Base-by-base conservation (phyloP, 2,329 filamentous ascomycete species). In the Aspergillus bombycis region DNA sequence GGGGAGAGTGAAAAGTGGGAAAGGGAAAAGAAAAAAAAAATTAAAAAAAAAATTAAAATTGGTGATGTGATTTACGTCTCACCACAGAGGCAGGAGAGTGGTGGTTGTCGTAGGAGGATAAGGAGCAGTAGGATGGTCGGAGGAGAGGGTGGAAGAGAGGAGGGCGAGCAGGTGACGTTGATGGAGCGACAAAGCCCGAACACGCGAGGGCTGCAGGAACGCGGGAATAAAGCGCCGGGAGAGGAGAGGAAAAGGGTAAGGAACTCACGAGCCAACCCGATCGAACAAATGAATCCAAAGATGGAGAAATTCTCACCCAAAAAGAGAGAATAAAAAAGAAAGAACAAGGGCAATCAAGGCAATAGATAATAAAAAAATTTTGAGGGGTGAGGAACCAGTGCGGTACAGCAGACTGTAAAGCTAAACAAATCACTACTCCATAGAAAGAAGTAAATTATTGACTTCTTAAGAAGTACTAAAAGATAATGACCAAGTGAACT, bases 131-230 rank as follows among this genome's bases (percentile, higher is more conserved):
- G 61, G 64, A 62, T 61, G 61, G 63, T 57, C 61, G 63, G 59
- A 62, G 52, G 34, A 53, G 62, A 62, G 50, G 57, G 38, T 41
- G 38, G 57, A 69, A 65, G 66, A 68, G 67, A 68, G 65, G 62
- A 62, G 60, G 60, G 65, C 62, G 70, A 69, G 71, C 67, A 72
- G 68, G 68, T 74, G 72, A 72, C 71, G 72, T 74, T 74, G 71
- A 72, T 74, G 69, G 69, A 72, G 70, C 71, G 71, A 72, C 66
- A 68, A 70, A 72, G 67, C 70, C 70, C 68, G 67, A 71, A 72
- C 67, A 72, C 70, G 72, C 68, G 69, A 71, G 68, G 65, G 66
- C 70, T 70, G 71, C 69, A 73, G 71, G 70, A 72, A 72, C 70
- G 65, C 67, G 68, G 70, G 66, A 69, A 67, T 70, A 66, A 68